Evolutionary conservation across 768 basidiomycete species (phyloP), one percentile per base, ranked within the genome.

Genomic region (Phallus indusiatus): DNA sequence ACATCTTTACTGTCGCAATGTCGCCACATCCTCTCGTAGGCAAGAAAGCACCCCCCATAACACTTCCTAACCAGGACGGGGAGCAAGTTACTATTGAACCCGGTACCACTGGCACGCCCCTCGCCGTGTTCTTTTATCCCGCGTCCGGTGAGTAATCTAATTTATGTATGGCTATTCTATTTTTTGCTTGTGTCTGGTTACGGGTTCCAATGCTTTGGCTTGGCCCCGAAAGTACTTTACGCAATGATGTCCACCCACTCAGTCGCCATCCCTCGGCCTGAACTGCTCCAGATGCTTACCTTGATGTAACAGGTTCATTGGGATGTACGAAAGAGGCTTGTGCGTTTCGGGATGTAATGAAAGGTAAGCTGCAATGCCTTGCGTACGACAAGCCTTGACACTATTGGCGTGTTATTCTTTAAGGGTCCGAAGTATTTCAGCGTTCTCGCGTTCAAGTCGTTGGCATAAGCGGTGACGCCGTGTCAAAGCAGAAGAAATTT

Each of bases 281-380:
- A 28, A 28, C 7, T 28, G 7, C 7, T 28, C 7, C 28, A 7
- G 28, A 28, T 7, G 28, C 28, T 28, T 28, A 28, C 28, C 12
- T n/a, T 7, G 12, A 4, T 42, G 12, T 14, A 14, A 20, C 36
- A 84, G 88, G 84, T 6, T 81, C 88, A 1, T 84, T 75, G 54
- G 89, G 86, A 5, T 92, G 91, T 70, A 94, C 88, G 17, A 84
- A 79, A 65, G 84, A 93, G 69, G 90, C 86, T 1, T 91, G 89
- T 65, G 77, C 83, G 55, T 91, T 94, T 70, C 81, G 90, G 22
- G 87, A 93, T 73, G 88, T 88, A 2, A 71, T 88, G 47, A 79
- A 74, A 36, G 81, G 86, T 86, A 59, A 58, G 79, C 68, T 3
- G 28, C 21, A 5, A 56, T 37, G 28, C 50, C 17, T 64, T 24